Conservation (phyloP, 2,329 filamentous ascomycete genomes). For the Xenoacremonium recifei region DNA sequence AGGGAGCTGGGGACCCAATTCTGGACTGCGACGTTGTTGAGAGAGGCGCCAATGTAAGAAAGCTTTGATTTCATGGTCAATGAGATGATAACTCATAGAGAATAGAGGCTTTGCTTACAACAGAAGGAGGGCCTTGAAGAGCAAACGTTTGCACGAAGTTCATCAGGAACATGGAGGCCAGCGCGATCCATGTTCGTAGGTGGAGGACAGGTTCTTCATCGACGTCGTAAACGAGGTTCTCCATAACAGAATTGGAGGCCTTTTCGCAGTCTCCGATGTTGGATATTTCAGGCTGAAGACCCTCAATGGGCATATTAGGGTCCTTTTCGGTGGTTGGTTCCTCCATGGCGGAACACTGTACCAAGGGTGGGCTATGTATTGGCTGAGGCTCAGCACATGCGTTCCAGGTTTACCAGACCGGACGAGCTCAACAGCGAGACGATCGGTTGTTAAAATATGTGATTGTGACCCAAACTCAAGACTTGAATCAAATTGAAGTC, state of each 20-base stretch:
- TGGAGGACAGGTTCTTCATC: neutral
- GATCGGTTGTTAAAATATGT: no score
- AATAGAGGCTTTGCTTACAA: neutral
- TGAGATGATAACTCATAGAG: neutral
- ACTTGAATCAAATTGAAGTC: no score
- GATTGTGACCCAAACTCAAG: no score
- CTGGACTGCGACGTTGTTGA: neutral
- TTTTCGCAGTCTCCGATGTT: neutral
- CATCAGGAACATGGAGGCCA: neutral
- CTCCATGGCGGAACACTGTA: no score
- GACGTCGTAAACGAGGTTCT: neutral
- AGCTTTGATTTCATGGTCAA: neutral
- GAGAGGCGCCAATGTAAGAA: neutral
- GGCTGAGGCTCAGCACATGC: no score
- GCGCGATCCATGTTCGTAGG: neutral
- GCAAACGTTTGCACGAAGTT: neutral
- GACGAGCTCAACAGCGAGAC: no score
- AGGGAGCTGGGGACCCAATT: neutral
- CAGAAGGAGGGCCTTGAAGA: neutral
- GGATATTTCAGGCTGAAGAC: neutral
- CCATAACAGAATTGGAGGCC: neutral
- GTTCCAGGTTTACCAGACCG: no score
- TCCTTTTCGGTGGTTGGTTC: neutral
- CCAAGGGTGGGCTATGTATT: no score
- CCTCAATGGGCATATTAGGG: neutral